phyloP scores from a whole-genome alignment of 176 grass and related monocot species.

The Oryza coarctata region DNA sequence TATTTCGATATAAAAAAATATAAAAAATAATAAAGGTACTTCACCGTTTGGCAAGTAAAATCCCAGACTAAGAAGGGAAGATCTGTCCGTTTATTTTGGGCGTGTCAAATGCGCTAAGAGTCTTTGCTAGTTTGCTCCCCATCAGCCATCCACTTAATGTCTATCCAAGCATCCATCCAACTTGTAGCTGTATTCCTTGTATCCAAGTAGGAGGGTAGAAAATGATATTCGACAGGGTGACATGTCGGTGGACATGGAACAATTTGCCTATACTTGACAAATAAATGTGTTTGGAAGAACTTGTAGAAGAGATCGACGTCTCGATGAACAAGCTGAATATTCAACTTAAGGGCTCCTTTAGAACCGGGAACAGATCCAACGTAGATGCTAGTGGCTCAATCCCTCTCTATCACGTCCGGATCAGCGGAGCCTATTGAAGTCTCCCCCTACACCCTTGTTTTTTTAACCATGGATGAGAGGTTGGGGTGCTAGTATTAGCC shows the following conservation, averaged over 20 bases:
- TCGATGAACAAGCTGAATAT: not conserved
- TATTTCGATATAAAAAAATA: no score
- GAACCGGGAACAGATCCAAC: no score
- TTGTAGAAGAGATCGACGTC: not conserved
- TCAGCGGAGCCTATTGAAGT: no score
- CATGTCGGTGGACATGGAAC: not conserved
- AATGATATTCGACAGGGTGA: not conserved
- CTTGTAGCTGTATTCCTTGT: not conserved
- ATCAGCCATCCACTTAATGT: not conserved
- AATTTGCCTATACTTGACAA: not conserved
- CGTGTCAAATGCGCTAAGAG: not conserved
- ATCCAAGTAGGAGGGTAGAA: not conserved
- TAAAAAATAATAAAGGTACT: no score
- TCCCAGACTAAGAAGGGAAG: not conserved
- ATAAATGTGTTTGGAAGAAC: not conserved
- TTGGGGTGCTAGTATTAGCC: no score
- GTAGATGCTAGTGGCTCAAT: no score
- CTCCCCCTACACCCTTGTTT: no score
- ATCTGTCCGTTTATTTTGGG: slow-evolving; percentile 4
- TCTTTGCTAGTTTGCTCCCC: not conserved
- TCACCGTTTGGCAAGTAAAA: not conserved
- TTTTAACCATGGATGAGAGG: no score
- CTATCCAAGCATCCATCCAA: not conserved
- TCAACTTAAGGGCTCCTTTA: not conserved
- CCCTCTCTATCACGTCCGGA: no score